These are phyloP conservation scores for Saprolegnia parasitica DNA, from an alignment of 352 stramenopile genomes.

Conservation along the genomic window DNA sequence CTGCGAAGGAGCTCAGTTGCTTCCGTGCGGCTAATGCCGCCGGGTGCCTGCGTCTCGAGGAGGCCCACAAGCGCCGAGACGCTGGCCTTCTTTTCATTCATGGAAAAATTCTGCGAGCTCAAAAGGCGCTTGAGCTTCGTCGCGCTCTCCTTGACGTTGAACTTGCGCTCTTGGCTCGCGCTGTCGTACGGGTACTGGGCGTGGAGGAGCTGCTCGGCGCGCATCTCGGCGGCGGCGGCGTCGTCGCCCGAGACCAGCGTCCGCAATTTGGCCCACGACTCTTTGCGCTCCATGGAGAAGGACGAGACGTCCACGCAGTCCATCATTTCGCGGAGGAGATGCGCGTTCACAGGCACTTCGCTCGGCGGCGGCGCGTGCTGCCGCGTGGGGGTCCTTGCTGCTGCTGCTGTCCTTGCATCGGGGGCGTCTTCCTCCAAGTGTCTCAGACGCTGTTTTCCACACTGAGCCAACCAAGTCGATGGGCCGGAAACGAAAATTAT, in stretches of 20 bases:
- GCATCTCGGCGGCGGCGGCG: conserved; percentile 39
- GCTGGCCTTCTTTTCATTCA: conserved; percentile 86
- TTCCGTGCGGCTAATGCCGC: conserved; percentile 21
- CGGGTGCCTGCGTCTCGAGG: conserved; percentile 71
- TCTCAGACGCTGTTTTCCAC: conserved; percentile 12
- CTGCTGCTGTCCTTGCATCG: conserved; percentile 4
- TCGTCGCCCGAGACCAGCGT: conserved; percentile 29
- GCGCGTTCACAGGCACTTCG: conserved; percentile 41
- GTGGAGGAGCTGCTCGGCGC: conserved; percentile 33
- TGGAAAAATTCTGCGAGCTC: conserved; percentile 75
- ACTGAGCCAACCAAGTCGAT: conserved; percentile 5
- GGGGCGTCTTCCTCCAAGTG: not conserved
- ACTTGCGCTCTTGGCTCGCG: conserved; percentile 40
- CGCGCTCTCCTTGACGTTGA: conserved; percentile 33
- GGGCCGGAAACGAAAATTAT: not conserved
- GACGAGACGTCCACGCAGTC: conserved; percentile 79
- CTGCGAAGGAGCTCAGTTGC: conserved; percentile 61
- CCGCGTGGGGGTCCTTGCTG: not conserved
- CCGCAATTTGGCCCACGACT: conserved; percentile 50
- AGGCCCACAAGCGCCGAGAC: conserved; percentile 73
- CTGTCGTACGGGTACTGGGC: conserved; percentile 39
- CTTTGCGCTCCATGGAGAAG: conserved; percentile 82
- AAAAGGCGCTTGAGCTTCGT: conserved; percentile 64
- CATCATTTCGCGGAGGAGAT: conserved; percentile 81
- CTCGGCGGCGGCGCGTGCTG: not conserved